Base-by-base conservation (phyloP, 768 basidiomycete species). In the Lentinus tigrinus region DNA sequence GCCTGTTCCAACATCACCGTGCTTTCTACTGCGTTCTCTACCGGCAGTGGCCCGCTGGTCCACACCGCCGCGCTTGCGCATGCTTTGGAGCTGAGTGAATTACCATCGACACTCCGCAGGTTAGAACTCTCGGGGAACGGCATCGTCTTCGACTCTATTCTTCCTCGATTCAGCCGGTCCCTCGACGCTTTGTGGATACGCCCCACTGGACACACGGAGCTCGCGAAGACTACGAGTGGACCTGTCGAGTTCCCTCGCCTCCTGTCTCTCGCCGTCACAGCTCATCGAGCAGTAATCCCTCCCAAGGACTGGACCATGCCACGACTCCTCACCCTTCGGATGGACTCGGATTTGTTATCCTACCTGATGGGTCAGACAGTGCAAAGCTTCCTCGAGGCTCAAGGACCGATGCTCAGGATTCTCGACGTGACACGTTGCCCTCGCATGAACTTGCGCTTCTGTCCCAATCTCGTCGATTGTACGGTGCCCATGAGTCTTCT, bases 11-110 rank as follows among this genome's bases (percentile, higher is more conserved):
- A 62, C 19, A 16, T 65, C 3, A 28, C 53, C 14, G 59, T 63
- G 10, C 53, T 65, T 52, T 65, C 64, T 2, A 63, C 58, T 3
- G 64, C 57, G 8, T 58, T 61, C 52, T 61, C 34, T 27, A 52
- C 54, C 8, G 17, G 57, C 19, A 56, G 60, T 23, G 44, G 47
- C 17, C 43, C 46, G 21, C 52, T 63, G 38, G 56, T 38, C 36
- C 47, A 59, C 8, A 40, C 26, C 5, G 47, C 42, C 27, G 16
- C 17, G 4, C 56, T 63, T 21, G 4, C 23, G 3, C 44, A 48
- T 23, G 46, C 49, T 4, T 46, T 62, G 39, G 43, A 31, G 31
- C 7, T 31, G 31, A 11, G 31, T 11, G 31, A 6, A 23, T 19
- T 37, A 27, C 39, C 37, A 26, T 26, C 52, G n/a, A 54, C 38